These are phyloP conservation scores for Piloderma croceum DNA, from an alignment of 768 basidiomycete genomes.

Conservation along the genomic window DNA sequence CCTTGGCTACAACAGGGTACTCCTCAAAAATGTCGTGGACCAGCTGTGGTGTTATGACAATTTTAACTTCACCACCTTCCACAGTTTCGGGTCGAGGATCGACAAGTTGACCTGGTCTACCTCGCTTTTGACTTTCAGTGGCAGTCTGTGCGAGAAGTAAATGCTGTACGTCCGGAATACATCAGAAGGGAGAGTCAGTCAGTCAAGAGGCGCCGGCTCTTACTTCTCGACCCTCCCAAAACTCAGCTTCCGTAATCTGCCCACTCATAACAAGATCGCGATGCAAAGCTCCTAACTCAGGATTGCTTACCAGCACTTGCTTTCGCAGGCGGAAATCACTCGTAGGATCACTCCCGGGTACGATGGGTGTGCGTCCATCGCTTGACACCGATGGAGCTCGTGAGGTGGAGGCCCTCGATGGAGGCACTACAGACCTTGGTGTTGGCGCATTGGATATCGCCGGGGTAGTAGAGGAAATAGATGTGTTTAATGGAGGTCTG, in stretches of 20 bases:
- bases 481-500: conserved; percentile 19
- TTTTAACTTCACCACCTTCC: conserved; percentile 82
- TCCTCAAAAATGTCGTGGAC: conserved; percentile 97
- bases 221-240: conserved; percentile 97
- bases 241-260: conserved; percentile 87
- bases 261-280: conserved; percentile 81
- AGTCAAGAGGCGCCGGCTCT: conserved; percentile 12
- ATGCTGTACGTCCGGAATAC: conserved; percentile 45
- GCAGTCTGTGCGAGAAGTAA: conserved; percentile 73
- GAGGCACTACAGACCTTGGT: conserved; percentile 19
- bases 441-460: conserved; percentile 20
- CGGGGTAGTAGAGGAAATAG: conserved; percentile 16
- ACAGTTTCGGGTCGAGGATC: conserved; percentile 84
- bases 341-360: conserved; percentile 53
- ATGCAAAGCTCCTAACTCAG: conserved; percentile 77
- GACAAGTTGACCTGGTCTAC: conserved; percentile 80
- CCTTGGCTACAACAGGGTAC: conserved; percentile 90
- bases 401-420: conserved; percentile 44
- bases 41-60: conserved; percentile 84
- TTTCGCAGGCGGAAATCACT: conserved; percentile 72
- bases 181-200: conserved; percentile 11
- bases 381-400: conserved; percentile 61
- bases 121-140: conserved; percentile 66
- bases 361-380: conserved; percentile 43
- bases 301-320: conserved; percentile 70